Evolutionary conservation across 805 yeast genomes (phyloP).

Genomic region (Wickerhamiella vanderwaltii): DNA sequence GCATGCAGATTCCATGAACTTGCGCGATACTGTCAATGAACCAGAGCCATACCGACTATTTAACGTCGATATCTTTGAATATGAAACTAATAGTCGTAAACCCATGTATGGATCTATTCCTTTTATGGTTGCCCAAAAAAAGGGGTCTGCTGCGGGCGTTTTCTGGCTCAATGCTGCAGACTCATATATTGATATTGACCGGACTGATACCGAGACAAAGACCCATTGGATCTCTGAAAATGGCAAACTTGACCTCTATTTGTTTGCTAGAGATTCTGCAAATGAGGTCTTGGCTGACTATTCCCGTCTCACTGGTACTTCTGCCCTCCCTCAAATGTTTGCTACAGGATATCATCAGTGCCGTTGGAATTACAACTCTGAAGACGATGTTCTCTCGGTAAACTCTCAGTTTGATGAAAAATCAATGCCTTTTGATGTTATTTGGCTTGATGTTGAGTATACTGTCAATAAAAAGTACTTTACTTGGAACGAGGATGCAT

Average conservation of each 20-base stretch:
- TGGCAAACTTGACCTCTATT: constrained; percentile 66
- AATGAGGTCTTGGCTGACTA: constrained; percentile 50
- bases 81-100: constrained; percentile 65
- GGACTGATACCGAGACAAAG: constrained; percentile 26
- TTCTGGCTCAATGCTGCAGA: constrained; percentile 94
- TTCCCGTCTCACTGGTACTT: constrained; percentile 59
- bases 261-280: constrained; percentile 47
- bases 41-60: constrained; percentile 65
- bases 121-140: constrained; percentile 57
- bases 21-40: constrained; percentile 49
- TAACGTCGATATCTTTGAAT: constrained; percentile 93
- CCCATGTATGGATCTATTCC: constrained; percentile 97
- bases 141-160: constrained; percentile 51
- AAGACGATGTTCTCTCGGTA: constrained; percentile 69
- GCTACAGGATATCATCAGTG: constrained; percentile 91
- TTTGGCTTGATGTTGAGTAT: constrained; percentile 93
- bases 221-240: constrained; percentile 94
- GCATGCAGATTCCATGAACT: constrained; percentile 70
- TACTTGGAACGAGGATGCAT: constrained; percentile 69
- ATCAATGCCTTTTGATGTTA: constrained; percentile 74
- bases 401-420: constrained; percentile 55
- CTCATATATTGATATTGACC: constrained; percentile 66
- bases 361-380: constrained; percentile 92
- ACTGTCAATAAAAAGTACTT: constrained; percentile 78
- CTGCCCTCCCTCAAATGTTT: constrained; percentile 62